Evolutionary conservation across 495 filamentous ascomycete species (phyloP).

Genomic region (Trichoderma reesei): DNA sequence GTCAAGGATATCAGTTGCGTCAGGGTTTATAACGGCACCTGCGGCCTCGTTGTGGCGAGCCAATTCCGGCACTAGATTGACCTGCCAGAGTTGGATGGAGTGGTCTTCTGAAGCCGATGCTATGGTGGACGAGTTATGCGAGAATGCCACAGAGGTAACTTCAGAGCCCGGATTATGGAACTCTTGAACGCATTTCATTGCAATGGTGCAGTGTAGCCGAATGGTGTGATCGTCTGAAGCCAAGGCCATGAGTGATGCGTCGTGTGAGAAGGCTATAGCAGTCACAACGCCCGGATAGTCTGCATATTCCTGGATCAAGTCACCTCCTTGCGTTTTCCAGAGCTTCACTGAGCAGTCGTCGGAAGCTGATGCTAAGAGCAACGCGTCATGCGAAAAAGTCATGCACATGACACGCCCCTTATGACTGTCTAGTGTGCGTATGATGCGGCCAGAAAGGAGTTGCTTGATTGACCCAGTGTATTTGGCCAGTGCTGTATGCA

Average conservation of each 20-base stretch:
- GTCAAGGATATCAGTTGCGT: not conserved
- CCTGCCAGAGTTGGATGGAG: not conserved
- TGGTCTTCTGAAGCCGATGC: not conserved
- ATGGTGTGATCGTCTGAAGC: not conserved
- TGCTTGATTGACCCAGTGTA: too few species aligned
- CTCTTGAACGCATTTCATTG: constrained; percentile 6
- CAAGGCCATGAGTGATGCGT: not conserved
- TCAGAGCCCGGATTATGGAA: constrained; percentile 10
- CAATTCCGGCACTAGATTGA: not conserved
- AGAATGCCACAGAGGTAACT: constrained; percentile 11
- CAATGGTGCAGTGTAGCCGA: not conserved
- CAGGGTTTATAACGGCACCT: too few species aligned
- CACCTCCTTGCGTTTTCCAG: not conserved
- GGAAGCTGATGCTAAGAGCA: not conserved
- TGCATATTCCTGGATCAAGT: constrained; percentile 11
- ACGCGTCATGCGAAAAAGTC: constrained; percentile 7
- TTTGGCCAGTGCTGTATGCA: too few species aligned
- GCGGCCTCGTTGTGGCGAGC: too few species aligned
- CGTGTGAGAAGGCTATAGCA: constrained; percentile 12
- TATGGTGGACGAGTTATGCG: not conserved
- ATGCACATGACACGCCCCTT: constrained; percentile 7
- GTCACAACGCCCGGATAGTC: constrained; percentile 10
- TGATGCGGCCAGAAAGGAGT: too few species aligned
- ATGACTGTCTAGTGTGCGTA: constrained; percentile 15
- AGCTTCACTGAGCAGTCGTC: not conserved